Evolutionary conservation across 345 rosid species (phyloP).

Genomic region (Passiflora organensis): DNA sequence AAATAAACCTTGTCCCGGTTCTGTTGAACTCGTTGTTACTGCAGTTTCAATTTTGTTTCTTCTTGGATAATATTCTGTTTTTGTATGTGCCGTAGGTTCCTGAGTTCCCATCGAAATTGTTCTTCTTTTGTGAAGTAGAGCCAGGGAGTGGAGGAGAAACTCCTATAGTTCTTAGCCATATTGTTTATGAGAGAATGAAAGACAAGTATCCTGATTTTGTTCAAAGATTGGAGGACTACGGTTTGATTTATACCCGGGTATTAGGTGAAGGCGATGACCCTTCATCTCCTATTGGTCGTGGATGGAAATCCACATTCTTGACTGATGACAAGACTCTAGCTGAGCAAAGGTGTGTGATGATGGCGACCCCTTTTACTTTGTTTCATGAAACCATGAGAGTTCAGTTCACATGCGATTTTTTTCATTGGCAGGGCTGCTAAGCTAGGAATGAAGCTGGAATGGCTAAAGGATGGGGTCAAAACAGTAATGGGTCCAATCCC

Average conservation of each 20-base stretch:
- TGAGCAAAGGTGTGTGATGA: constrained; percentile 49
- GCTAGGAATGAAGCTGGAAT: constrained; percentile 75
- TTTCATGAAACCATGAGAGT: not conserved
- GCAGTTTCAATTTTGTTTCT: not conserved
- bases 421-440: constrained; percentile 54
- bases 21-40: not conserved
- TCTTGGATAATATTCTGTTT: not conserved
- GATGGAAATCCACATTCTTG: constrained; percentile 91
- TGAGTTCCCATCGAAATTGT: constrained; percentile 82
- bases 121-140: constrained; percentile 86
- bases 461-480: constrained; percentile 70
- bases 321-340: constrained; percentile 66
- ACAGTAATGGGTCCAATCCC: constrained; percentile 85
- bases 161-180: constrained; percentile 77
- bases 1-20: not conserved
- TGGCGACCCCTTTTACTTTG: not conserved
- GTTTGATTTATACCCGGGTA: constrained; percentile 60
- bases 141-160: constrained; percentile 89
- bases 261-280: constrained; percentile 77
- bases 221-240: constrained; percentile 55
- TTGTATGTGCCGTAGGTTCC: constrained; percentile 42
- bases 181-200: constrained; percentile 73
- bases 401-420: too few relatives aligned
- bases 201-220: constrained; percentile 66
- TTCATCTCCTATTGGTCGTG: constrained; percentile 84